These are phyloP conservation scores for Dissophora globulifera DNA, from an alignment of 192 early-diverging fungal genomes.

Conservation along the genomic window DNA sequence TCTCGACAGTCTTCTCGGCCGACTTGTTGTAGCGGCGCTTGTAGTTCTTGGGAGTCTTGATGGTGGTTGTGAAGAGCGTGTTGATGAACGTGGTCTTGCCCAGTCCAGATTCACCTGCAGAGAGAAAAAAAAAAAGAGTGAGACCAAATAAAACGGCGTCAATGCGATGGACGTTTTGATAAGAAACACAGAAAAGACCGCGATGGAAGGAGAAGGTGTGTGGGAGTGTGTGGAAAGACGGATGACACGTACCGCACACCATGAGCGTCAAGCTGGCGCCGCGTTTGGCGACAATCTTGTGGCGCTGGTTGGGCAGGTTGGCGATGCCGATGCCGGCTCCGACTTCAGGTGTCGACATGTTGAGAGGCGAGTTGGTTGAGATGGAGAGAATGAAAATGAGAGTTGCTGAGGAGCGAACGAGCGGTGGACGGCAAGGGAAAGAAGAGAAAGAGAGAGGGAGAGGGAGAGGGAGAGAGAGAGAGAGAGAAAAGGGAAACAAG, in stretches of 20 bases:
- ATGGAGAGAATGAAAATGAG: constrained; percentile 7
- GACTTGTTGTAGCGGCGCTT: constrained; percentile 90
- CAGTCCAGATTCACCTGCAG: constrained; percentile 97
- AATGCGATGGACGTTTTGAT: background rate
- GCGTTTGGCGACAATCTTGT: constrained; percentile 97
- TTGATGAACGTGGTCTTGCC: constrained; percentile 99
- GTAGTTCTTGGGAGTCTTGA: constrained; percentile 91
- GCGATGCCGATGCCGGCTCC: constrained; percentile 89
- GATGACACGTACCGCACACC: constrained; percentile 82
- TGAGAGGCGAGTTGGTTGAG: constrained; percentile 1
- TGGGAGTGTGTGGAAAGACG: too few species aligned
- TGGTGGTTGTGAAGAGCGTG: constrained; percentile 95
- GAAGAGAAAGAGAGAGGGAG: background rate
- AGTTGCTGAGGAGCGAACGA: background rate
- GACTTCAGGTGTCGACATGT: constrained; percentile 56
- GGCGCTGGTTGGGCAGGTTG: constrained; percentile 98
- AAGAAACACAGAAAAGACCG: too few species aligned
- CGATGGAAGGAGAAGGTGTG: too few species aligned
- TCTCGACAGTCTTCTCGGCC: constrained; percentile 95
- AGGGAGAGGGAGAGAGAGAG: background rate
- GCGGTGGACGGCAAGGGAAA: background rate
- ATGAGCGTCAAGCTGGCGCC: constrained; percentile 96
- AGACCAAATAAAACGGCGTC: background rate
- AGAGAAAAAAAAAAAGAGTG: too few species aligned
- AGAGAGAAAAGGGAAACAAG: background rate